These are phyloP conservation scores for Pythium apleroticum DNA, from an alignment of 352 stramenopile genomes.

Conservation along the genomic window DNA sequence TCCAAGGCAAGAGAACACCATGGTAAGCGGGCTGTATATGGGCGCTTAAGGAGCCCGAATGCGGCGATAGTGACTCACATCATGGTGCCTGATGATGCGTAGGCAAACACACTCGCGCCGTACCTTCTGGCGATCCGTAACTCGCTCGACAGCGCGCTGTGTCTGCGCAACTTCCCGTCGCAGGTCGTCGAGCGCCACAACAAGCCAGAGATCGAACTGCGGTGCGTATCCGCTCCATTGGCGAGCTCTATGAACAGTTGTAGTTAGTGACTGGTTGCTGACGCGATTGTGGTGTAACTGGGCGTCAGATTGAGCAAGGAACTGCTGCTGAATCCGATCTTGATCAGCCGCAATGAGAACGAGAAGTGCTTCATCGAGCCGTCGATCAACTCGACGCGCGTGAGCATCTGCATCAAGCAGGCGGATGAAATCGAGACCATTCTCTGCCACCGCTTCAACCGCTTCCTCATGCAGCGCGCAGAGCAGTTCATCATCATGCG, in stretches of 20 bases:
- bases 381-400: constrained; percentile 94
- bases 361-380: constrained; percentile 94
- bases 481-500: constrained; percentile 97
- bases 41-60: background rate
- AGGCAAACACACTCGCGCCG: constrained; percentile 87
- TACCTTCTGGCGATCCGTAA: constrained; percentile 93
- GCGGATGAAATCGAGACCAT: constrained; percentile 94
- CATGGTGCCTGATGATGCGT: background rate
- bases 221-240: constrained; percentile 38
- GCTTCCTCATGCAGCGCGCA: constrained; percentile 95
- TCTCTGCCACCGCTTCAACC: constrained; percentile 94
- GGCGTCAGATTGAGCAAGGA: constrained; percentile 84
- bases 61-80: background rate
- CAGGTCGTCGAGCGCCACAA: constrained; percentile 96
- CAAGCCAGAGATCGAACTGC: constrained; percentile 94
- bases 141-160: constrained; percentile 91
- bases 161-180: constrained; percentile 96
- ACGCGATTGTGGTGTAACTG: background rate
- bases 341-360: constrained; percentile 93
- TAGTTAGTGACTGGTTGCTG: background rate
- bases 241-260: background rate
- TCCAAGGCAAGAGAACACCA: background rate
- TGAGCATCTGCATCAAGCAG: constrained; percentile 97
- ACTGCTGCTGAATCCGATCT: constrained; percentile 92
- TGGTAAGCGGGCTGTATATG: background rate